phyloP scores from a whole-genome alignment of 805 yeast genomes.

The Spathaspora arborariae region DNA sequence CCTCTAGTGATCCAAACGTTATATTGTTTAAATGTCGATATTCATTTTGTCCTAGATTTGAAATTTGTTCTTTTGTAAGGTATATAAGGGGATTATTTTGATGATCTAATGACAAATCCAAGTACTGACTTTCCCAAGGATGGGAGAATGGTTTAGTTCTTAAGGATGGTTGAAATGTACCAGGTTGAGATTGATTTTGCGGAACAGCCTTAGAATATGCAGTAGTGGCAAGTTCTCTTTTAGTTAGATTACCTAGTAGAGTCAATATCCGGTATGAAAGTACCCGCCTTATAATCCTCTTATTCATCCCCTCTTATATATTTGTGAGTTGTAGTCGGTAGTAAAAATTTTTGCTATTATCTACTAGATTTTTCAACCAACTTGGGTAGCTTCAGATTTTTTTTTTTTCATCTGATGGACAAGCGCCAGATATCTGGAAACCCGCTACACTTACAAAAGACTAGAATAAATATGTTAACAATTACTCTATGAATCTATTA shows the following conservation, averaged over 20 bases:
- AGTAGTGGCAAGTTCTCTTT: background rate
- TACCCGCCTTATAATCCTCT: background rate
- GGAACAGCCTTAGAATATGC: background rate
- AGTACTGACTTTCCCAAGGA: background rate
- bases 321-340: background rate
- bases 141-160: conserved; percentile 3
- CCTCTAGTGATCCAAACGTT: conserved; percentile 20
- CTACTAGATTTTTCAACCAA: background rate
- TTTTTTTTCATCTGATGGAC: background rate
- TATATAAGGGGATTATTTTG: conserved; percentile 34
- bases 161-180: conserved; percentile 1
- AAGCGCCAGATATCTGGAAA: background rate
- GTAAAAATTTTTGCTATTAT: background rate
- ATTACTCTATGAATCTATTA: background rate
- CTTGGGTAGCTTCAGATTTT: background rate
- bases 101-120: background rate
- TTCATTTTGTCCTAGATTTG: conserved; percentile 18
- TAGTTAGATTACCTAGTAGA: background rate
- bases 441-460: no score
- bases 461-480: no score
- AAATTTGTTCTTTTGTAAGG: conserved; percentile 23
- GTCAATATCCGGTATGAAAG: background rate
- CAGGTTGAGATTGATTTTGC: background rate
- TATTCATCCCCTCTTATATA: background rate
- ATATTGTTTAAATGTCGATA: conserved; percentile 23